Base-by-base conservation (phyloP, 2,329 filamentous ascomycete genomes). In the Pleomassaria siparia region DNA sequence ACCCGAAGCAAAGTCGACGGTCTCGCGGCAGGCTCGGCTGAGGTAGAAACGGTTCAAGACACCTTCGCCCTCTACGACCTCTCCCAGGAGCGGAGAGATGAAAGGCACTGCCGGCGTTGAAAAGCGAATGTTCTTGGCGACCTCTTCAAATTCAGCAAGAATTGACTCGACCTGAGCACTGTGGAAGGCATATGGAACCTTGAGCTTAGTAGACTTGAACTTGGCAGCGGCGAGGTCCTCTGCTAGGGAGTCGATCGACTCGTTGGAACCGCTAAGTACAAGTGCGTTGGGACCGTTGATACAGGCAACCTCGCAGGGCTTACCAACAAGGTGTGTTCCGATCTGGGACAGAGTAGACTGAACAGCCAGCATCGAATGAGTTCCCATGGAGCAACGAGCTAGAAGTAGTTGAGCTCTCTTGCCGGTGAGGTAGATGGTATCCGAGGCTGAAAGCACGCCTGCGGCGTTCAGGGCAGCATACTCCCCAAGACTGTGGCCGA, bases 11-110 rank as follows among this genome's bases (percentile, higher is more conserved):
- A 78, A 77, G 54, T 56, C 39, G 24, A 63, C 56, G 0, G 49
- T 15, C 28, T 63, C 56, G 6, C 60, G 40, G 16, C 36, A 45
- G 2, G 44, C 47, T 12, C 44, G 40, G 26, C 36, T 28, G 20
- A 78, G 53, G 45, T 78, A 78, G 28, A 58, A 59, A 5, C 71
- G 64, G 30, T 67, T 63, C 28, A 77, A 57, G 9, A 66, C 57
- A n/a, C 64, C 60, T 6, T 52, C 58, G n/a, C 72, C 67, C 11
- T 41, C 44, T 16, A 79, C 57, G 2, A 75, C 70, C 33, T 74
- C 64, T 6, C 71, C 71, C 11, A 77, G 63, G 1, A 78, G 64
- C 11, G 76, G 69, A 1, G 75, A 78, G n/a, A 77, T 69, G 21
- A 77, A 66, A 0, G 76, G 74, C 12, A 63, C 11, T 7, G 26